These are phyloP conservation scores for Trichosporon coremiiforme DNA, from an alignment of 1,284 basidiomycete species.

Conservation along the genomic window DNA sequence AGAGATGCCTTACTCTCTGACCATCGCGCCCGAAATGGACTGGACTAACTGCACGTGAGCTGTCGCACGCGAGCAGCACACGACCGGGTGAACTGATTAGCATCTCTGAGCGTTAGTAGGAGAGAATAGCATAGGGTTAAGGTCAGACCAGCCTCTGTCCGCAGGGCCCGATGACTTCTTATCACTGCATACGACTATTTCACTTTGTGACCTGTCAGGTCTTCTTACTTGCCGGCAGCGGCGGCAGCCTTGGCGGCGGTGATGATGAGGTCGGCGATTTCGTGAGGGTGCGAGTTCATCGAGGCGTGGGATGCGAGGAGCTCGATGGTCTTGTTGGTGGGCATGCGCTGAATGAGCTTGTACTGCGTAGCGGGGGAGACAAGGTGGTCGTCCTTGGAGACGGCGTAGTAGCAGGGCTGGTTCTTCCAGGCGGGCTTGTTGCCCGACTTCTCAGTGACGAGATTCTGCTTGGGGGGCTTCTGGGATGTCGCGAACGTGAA, in stretches of 20 bases:
- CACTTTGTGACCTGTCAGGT: not conserved
- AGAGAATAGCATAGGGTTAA: too few relatives aligned
- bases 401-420: constrained; percentile 20
- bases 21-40: too few relatives aligned
- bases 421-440: constrained; percentile 20
- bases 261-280: constrained; percentile 19
- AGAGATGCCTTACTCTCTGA: not conserved
- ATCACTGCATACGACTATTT: constrained; percentile 5
- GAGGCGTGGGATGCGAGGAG: constrained; percentile 3
- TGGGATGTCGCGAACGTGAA: constrained; percentile 16
- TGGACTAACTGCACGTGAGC: not conserved
- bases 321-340: constrained; percentile 17
- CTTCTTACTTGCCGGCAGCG: not conserved
- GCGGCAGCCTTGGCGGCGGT: constrained; percentile 7
- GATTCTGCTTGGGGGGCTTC: constrained; percentile 12
- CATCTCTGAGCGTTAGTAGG: too few relatives aligned
- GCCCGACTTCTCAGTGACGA: not conserved
- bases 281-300: constrained; percentile 13
- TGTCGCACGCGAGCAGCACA: not conserved
- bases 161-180: too few relatives aligned
- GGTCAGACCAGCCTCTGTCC: too few relatives aligned
- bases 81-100: too few relatives aligned
- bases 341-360: constrained; percentile 14
- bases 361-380: constrained; percentile 10
- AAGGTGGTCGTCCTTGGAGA: constrained; percentile 16